Percentiles rank a stretch among this genome's conserved stretches.
phyloP scores from a whole-genome alignment of 495 filamentous ascomycete species.

The Cryomyces antarcticus region DNA sequence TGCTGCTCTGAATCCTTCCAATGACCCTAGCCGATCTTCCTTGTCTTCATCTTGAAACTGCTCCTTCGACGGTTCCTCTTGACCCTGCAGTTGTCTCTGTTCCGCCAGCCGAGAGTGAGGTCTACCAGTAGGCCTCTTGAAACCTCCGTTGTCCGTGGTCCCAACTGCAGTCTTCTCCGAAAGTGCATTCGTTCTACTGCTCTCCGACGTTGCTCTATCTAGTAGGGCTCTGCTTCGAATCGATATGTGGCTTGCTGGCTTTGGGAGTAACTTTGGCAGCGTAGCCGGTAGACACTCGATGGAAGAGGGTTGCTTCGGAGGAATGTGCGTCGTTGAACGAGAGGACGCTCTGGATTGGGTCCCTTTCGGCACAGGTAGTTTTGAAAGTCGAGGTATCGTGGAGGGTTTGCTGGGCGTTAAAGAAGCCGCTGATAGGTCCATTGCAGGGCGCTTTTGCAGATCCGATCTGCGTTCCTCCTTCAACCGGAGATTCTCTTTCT shows the following conservation, averaged over 20 bases:
- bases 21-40: constrained; percentile 9
- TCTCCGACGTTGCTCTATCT: neutral
- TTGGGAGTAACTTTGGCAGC: neutral
- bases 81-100: neutral
- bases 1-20: constrained; percentile 10
- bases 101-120: constrained; percentile 4
- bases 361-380: constrained; percentile 13
- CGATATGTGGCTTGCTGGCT: neutral
- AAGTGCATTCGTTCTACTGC: neutral
- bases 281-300: neutral
- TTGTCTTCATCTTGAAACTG: constrained; percentile 2
- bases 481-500: neutral
- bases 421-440: neutral
- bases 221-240: neutral
- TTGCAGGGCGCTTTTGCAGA: neutral
- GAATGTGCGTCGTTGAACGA: neutral
- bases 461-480: neutral
- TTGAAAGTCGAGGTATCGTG: constrained; percentile 15
- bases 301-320: constrained; percentile 2
- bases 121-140: constrained; percentile 13
- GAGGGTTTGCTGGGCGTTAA: constrained; percentile 4
- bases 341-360: neutral
- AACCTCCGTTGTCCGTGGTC: neutral
- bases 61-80: neutral
- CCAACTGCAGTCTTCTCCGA: neutral